phyloP scores from a whole-genome alignment of 176 grass and related monocot species.

The Olyra latifolia region DNA sequence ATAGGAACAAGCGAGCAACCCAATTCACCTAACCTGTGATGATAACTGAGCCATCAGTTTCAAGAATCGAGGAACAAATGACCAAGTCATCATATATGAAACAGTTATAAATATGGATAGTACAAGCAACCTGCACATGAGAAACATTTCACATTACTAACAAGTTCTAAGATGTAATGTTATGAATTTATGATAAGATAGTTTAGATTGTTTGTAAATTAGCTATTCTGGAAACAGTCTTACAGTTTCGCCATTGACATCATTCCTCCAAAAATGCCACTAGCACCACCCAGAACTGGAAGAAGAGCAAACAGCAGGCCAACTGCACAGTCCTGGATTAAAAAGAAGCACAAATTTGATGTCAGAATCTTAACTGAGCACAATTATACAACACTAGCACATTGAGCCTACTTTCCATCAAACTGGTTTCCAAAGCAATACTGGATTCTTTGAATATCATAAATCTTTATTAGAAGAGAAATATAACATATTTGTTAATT shows the following conservation, averaged over 20 bases:
- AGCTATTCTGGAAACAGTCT: conserved; percentile 27
- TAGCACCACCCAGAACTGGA: conserved; percentile 85
- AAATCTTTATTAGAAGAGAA: conserved; percentile 2
- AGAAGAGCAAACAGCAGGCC: conserved; percentile 95
- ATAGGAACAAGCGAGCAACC: neutral
- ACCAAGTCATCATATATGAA: conserved; percentile 92
- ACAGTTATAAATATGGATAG: conserved; percentile 79
- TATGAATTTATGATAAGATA: neutral
- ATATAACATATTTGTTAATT: neutral
- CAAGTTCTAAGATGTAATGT: neutral
- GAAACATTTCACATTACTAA: conserved; percentile 38
- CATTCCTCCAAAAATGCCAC: conserved; percentile 85
- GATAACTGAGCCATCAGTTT: conserved; percentile 98
- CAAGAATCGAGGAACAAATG: conserved; percentile 90
- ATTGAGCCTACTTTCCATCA: neutral
- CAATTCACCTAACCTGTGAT: conserved; percentile 77
- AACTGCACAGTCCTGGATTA: conserved; percentile 94
- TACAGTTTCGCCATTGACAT: conserved; percentile 96
- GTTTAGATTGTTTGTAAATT: conserved; percentile 19
- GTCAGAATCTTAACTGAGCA: neutral
- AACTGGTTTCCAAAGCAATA: neutral
- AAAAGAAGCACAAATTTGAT: conserved; percentile 6
- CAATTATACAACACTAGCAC: neutral
- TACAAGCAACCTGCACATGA: conserved; percentile 77
- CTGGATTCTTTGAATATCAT: neutral